Conservation (phyloP, 805 yeast species). For the Komagataella pseudopastoris region DNA sequence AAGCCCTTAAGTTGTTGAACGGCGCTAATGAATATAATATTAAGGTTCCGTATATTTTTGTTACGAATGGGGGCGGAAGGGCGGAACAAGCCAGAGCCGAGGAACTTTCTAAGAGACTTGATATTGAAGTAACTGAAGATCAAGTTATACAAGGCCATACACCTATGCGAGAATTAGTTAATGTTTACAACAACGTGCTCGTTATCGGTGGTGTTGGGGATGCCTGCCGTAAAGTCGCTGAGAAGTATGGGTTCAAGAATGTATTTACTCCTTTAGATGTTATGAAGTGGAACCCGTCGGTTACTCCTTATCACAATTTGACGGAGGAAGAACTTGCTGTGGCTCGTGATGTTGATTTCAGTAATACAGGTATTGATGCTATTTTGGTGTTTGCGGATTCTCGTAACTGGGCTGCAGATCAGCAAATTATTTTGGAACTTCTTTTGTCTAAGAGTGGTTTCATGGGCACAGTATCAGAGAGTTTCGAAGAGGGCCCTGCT, state of each 20-base stretch:
- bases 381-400: constrained; percentile 86
- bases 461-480: constrained; percentile 69
- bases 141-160: constrained; percentile 92
- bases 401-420: constrained; percentile 88
- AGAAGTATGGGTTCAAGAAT: constrained; percentile 70
- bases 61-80: constrained; percentile 89
- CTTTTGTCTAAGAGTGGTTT: constrained; percentile 64
- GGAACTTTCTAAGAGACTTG: constrained; percentile 52
- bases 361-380: constrained; percentile 58
- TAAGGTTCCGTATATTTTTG: constrained; percentile 70
- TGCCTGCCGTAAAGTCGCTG: constrained; percentile 72
- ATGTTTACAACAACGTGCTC: constrained; percentile 54
- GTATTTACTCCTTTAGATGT: constrained; percentile 76
- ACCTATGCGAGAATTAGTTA: constrained; percentile 77
- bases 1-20: constrained; percentile 58
- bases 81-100: constrained; percentile 64
- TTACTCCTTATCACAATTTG: constrained; percentile 69
- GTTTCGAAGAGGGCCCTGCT: constrained; percentile 66
- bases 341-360: constrained; percentile 50
- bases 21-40: constrained; percentile 71
- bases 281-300: constrained; percentile 78
- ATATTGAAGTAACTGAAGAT: constrained; percentile 47
- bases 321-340: constrained; percentile 55
- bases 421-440: constrained; percentile 76
- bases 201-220: constrained; percentile 88